phyloP scores from a whole-genome alignment of 441 rosid species.

The Brassica balearica region DNA sequence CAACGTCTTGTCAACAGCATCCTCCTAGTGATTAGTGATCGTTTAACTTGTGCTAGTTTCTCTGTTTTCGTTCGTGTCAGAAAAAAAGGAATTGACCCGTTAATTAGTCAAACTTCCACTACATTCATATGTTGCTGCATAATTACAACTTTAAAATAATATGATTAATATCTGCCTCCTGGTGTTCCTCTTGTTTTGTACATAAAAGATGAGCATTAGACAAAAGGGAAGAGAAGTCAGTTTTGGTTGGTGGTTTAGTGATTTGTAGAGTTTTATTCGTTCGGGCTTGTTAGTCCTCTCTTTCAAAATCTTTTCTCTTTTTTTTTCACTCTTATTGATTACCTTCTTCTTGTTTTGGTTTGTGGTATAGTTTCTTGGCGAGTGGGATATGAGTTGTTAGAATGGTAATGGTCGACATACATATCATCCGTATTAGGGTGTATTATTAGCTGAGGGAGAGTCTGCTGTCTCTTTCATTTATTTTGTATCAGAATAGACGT shows the following conservation, averaged over 20 bases:
- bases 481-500: conserved; percentile 24
- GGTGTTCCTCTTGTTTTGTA: conserved; percentile 34
- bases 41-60: conserved; percentile 67
- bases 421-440: conserved; percentile 3
- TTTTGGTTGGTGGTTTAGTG: conserved; percentile 42
- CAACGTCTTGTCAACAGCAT: too few species aligned
- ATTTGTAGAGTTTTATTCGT: conserved; percentile 38
- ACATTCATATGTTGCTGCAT: conserved; percentile 1
- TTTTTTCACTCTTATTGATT: conserved; percentile 1
- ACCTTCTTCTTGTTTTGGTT: conserved; percentile 6
- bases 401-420: conserved; percentile 36
- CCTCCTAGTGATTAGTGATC: conserved; percentile 41
- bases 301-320: not conserved
- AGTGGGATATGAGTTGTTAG: conserved; percentile 29
- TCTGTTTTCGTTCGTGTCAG: conserved; percentile 50
- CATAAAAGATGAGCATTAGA: conserved; percentile 23
- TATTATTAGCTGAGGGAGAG: not conserved
- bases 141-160: not conserved
- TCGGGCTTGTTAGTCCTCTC: conserved; percentile 33
- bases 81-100: conserved; percentile 13
- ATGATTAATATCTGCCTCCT: conserved; percentile 18
- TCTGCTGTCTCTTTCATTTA: not conserved
- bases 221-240: conserved; percentile 37
- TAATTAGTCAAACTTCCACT: not conserved
- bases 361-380: conserved; percentile 39